Conservation (phyloP, 148 eudicot genomes). For the Pharnaceum exiguum region DNA sequence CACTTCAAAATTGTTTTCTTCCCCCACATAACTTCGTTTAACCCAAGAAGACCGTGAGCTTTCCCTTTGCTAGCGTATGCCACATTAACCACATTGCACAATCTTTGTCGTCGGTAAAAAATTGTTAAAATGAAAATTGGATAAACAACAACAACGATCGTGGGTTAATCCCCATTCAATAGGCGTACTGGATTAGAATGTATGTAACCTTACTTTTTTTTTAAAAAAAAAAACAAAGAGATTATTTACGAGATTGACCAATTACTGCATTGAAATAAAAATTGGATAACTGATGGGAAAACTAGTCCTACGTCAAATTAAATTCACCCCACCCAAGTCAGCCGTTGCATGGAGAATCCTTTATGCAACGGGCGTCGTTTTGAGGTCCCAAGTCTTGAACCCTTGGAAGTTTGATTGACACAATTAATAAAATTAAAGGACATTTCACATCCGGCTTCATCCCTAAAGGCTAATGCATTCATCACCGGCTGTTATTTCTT, state of each 20-base stretch:
- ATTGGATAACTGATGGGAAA: no score
- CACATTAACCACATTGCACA: constrained; percentile 4
- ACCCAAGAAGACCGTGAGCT: constrained; percentile 23
- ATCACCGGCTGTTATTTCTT: constrained; percentile 4
- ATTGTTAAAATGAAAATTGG: no score
- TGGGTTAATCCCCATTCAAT: background rate
- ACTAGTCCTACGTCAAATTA: no score
- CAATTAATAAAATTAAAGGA: constrained; percentile 5
- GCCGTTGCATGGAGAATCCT: constrained; percentile 18
- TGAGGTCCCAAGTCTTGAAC: constrained; percentile 2
- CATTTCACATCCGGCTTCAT: constrained; percentile 3
- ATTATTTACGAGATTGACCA: no score
- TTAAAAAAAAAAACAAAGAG: background rate
- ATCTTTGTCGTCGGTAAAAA: background rate
- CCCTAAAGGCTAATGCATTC: background rate
- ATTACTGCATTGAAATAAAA: background rate
- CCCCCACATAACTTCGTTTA: constrained; percentile 11
- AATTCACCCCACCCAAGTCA: constrained; percentile 15
- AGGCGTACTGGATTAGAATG: background rate
- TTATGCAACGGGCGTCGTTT: constrained; percentile 20
- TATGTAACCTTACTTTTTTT: no score
- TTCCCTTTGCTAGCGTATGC: constrained; percentile 1
- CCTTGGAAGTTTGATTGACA: constrained; percentile 7
- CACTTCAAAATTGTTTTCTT: background rate
- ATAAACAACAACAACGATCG: no score